Evolutionary conservation across 2,329 filamentous ascomycete genomes (phyloP), one percentile per base, ranked within the genome.

Genomic region (Cyclaneusma minus): DNA sequence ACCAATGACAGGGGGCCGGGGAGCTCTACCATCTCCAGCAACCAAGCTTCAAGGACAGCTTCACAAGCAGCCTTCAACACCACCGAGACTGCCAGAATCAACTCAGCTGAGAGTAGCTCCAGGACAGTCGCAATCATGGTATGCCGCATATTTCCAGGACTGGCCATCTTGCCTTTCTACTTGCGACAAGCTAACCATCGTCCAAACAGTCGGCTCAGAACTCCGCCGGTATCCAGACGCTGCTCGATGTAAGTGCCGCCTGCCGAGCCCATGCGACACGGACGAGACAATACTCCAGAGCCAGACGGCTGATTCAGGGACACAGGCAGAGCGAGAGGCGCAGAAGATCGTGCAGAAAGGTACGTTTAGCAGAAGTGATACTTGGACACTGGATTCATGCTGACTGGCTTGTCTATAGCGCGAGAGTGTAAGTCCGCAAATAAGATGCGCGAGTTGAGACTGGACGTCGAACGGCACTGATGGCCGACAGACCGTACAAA

Each of bases 321-420:
- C 29, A 40, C 42, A 95, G 87, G 85, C 89, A 45, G 89, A 98
- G 69, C 79, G 84, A 57, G 87, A 95, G 56, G 89, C 89, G 35
- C 87, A 93, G 60, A 94, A 94, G 69, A 98, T 98, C 53, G 85
- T 98, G 31, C 87, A 95, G 56, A 84, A 89, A 69, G 81, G 87
- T 91, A 54, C 34, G 60, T 52, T 19, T 20, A 21, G 15, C 12
- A 4, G 12, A 20, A 21, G n/a, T 23, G 23, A 11, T 13, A 27
- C 24, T 25, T 17, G 16, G 15, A 8, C 12, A 12, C 24, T 31
- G 30, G 22, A 34, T 25, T 26, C 13, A 27, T 38, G 34, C 50
- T 54, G 45, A 54, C 42, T 31, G 37, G 25, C 22, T 28, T 30
- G 36, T 19, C 21, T 41, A 29, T 42, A 91, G 82, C 83, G 47